Base-by-base conservation (phyloP, 768 basidiomycete genomes). In the Xerocomellus dryophilus region DNA sequence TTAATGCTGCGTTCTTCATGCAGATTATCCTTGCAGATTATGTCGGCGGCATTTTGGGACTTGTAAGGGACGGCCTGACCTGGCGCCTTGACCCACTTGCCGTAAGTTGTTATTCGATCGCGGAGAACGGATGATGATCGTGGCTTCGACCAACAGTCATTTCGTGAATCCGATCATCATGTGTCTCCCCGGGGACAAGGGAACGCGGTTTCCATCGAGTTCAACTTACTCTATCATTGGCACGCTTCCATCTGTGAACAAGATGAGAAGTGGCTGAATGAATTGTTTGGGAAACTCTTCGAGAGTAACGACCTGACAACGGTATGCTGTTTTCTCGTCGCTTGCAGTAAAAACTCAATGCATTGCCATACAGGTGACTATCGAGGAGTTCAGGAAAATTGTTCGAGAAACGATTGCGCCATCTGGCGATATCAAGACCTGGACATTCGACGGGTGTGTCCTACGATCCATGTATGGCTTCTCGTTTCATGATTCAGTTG, bases 121-220 rank as follows among this genome's bases (percentile, higher is more conserved):
- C 5, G 5, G 17, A 25, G 39, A 29, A 12, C 39, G 7, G 27
- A 34, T 43, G 36, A n/a, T 42, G 18, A 39, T 38, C 7, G 44
- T 43, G 25, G 7, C 14, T 27, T 47, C 15, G 12, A 34, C 14
- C 39, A 51, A 53, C 54, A 86, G 85, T 54, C 71, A 10, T 78
- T 78, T 54, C 78, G 88, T 43, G 77, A 78, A 25, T 10, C 62
- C 1, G 62, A 74, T 54, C 86, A 88, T 57, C 72, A 73, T 1
- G 67, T 87, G 51, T 71, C 78, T 14, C 80, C 82, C 35, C 78
- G 82, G 10, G 90, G 90, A 35, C 73, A 84, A 65, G 90, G 90
- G 46, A 92, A 92, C 62, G 83, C 81, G 35, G 81, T 83, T 53
- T 88, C 89, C 0, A 65, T 90, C 32, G 90, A 92, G 69, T 91